Evolutionary conservation across 768 basidiomycete genomes (phyloP).

Genomic region (Amanita muscaria): DNA sequence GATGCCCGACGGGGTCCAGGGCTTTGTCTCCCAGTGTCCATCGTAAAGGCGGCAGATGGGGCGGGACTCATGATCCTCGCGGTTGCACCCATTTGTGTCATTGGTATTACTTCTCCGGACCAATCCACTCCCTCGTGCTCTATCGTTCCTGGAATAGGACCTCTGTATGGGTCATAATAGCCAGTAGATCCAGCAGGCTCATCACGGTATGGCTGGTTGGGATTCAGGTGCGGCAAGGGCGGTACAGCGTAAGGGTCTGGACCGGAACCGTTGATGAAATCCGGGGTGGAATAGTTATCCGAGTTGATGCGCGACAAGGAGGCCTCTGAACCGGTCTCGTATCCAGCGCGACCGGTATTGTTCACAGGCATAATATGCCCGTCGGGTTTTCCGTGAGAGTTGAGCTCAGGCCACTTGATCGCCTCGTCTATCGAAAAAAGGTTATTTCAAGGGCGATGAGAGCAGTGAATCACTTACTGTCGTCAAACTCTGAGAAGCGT

Average conservation of each 20-base stretch:
- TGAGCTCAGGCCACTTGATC: conserved; percentile 89
- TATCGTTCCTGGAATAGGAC: conserved; percentile 62
- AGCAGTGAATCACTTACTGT: conserved; percentile 46
- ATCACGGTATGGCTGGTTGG: conserved; percentile 68
- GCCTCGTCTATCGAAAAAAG: conserved; percentile 61
- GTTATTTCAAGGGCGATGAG: neutral
- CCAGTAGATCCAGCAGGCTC: conserved; percentile 43
- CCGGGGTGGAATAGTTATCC: conserved; percentile 37
- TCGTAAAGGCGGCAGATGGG: conserved; percentile 35
- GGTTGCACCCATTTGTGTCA: conserved; percentile 50
- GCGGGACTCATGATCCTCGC: conserved; percentile 31
- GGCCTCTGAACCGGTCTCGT: conserved; percentile 57
- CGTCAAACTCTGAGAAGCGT: conserved; percentile 66
- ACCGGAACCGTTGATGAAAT: conserved; percentile 34
- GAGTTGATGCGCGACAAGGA: conserved; percentile 47
- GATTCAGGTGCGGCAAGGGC: conserved; percentile 73
- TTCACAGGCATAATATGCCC: conserved; percentile 60
- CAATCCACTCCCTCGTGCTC: conserved; percentile 36
- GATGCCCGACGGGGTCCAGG: conserved; percentile 27
- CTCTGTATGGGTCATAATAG: conserved; percentile 78
- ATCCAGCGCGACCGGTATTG: conserved; percentile 63
- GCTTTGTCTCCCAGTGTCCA: conserved; percentile 21
- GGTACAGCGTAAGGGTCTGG: conserved; percentile 77
- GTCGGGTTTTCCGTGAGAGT: conserved; percentile 44
- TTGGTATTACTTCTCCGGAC: conserved; percentile 58